Evolutionary conservation across 305 asterid species (phyloP).

Genomic region (Fraxinus paxiana): DNA sequence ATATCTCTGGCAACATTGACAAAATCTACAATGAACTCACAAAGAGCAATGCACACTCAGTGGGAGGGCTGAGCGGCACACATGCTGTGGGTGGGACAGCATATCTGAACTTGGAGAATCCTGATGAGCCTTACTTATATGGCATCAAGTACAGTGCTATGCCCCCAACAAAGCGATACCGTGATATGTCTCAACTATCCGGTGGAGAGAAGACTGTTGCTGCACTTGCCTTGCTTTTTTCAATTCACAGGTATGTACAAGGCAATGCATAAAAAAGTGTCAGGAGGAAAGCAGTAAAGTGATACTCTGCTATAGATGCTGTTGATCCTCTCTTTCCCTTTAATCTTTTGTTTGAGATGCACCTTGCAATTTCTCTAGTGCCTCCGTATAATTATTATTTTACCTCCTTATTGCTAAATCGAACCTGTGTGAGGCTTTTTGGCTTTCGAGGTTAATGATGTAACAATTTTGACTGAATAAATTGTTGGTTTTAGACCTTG

Average conservation of each 20-base stretch:
- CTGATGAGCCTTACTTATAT: slow-evolving; percentile 87
- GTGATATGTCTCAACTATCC: slow-evolving; percentile 92
- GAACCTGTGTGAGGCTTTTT: not conserved
- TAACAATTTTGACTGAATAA: not conserved
- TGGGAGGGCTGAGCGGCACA: slow-evolving; percentile 54
- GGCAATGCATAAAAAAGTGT: not conserved
- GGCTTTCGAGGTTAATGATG: not conserved
- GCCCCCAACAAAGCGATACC: slow-evolving; percentile 97
- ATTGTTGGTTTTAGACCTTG: not conserved
- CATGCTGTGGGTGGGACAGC: slow-evolving; percentile 77
- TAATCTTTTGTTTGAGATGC: not conserved
- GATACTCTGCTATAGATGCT: not conserved
- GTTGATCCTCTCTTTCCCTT: slow-evolving; percentile 1
- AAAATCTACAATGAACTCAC: slow-evolving; percentile 68
- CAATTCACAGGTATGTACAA: slow-evolving; percentile 77
- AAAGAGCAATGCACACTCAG: slow-evolving; percentile 55
- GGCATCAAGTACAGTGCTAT: slow-evolving; percentile 95
- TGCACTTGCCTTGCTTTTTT: slow-evolving; percentile 90
- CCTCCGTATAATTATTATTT: not conserved
- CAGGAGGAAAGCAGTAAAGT: not conserved
- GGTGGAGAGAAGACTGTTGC: slow-evolving; percentile 99
- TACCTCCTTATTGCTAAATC: not conserved
- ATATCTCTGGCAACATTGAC: slow-evolving; percentile 72
- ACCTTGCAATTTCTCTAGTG: slow-evolving; percentile 1
- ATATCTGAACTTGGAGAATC: slow-evolving; percentile 61